A percentile compares a stretch with the other conserved stretches of the same genome.
Evolutionary conservation across 106 monocot species (phyloP).

Genomic region (Apostasia ramifera): DNA sequence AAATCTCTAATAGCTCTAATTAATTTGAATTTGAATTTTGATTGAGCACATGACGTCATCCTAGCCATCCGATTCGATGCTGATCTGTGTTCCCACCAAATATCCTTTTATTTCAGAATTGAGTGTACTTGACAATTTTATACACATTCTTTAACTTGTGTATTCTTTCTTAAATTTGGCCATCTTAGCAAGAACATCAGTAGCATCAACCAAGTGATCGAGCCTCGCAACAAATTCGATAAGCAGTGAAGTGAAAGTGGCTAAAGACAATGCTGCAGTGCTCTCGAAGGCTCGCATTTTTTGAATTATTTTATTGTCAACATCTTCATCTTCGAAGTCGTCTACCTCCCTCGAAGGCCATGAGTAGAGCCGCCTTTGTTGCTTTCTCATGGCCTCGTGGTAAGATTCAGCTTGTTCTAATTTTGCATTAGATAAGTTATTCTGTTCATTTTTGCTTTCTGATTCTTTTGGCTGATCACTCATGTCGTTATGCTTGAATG

Average conservation of each 20-base stretch:
- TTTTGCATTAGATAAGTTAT: not conserved
- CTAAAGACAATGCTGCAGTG: constrained; percentile 56
- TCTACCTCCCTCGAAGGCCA: constrained; percentile 75
- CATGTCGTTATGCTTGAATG: constrained; percentile 22
- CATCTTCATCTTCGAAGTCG: constrained; percentile 30
- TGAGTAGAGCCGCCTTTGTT: constrained; percentile 58
- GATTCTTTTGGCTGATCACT: not conserved
- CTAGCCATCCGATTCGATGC: too few relatives aligned
- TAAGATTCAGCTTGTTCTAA: constrained; percentile 24
- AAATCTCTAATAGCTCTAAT: too few relatives aligned
- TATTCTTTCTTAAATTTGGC: constrained; percentile 48
- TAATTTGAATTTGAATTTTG: too few relatives aligned
- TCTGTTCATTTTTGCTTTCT: too few relatives aligned
- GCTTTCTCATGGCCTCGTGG: constrained; percentile 58
- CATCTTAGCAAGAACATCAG: constrained; percentile 51
- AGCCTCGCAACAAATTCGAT: constrained; percentile 83
- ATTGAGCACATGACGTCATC: too few relatives aligned
- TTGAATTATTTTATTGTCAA: constrained; percentile 18
- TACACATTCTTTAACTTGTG: not conserved
- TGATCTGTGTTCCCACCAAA: too few relatives aligned
- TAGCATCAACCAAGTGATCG: constrained; percentile 76
- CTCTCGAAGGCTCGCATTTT: constrained; percentile 69
- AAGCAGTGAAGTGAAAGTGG: constrained; percentile 68
- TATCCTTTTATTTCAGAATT: not conserved
- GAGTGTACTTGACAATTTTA: too few relatives aligned